These are phyloP conservation scores for Sugiyamaella paludigena DNA, from an alignment of 1,139 yeast genomes.

Conservation along the genomic window DNA sequence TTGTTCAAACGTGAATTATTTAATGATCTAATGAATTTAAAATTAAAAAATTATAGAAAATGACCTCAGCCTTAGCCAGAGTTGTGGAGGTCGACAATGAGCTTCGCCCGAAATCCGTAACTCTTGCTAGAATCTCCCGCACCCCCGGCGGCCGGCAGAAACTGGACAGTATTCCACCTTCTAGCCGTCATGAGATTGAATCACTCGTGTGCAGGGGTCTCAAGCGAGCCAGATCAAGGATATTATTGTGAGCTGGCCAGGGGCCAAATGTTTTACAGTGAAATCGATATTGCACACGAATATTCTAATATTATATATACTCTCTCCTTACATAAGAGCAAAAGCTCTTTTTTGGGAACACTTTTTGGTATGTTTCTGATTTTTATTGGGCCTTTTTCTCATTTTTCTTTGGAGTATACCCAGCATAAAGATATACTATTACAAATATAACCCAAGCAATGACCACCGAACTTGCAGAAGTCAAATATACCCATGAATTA, in stretches of 20 bases:
- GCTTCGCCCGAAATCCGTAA: too few species aligned
- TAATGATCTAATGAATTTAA: neutral
- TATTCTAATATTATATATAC: neutral
- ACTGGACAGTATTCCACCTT: too few species aligned
- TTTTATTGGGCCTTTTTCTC: slow-evolving; percentile 14
- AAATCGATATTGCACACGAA: neutral
- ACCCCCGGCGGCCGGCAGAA: too few species aligned
- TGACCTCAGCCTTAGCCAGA: too few species aligned
- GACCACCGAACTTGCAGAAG: slow-evolving; percentile 67
- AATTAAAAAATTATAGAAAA: neutral
- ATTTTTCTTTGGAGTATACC: slow-evolving; percentile 21
- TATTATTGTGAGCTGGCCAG: too few species aligned
- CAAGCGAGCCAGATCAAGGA: too few species aligned
- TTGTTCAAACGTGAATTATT: slow-evolving; percentile 33
- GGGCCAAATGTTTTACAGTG: neutral
- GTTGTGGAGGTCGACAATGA: too few species aligned
- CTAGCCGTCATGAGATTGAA: too few species aligned
- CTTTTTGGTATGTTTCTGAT: slow-evolving; percentile 1
- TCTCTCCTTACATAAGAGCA: neutral
- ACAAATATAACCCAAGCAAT: slow-evolving; percentile 75
- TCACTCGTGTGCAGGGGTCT: too few species aligned
- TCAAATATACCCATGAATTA: slow-evolving; percentile 87
- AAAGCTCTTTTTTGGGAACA: slow-evolving; percentile 1
- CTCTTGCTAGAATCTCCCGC: too few species aligned
- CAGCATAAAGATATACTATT: slow-evolving; percentile 53